Evolutionary conservation across 441 rosid genomes (phyloP).

Genomic region (Euphorbia corollata): DNA sequence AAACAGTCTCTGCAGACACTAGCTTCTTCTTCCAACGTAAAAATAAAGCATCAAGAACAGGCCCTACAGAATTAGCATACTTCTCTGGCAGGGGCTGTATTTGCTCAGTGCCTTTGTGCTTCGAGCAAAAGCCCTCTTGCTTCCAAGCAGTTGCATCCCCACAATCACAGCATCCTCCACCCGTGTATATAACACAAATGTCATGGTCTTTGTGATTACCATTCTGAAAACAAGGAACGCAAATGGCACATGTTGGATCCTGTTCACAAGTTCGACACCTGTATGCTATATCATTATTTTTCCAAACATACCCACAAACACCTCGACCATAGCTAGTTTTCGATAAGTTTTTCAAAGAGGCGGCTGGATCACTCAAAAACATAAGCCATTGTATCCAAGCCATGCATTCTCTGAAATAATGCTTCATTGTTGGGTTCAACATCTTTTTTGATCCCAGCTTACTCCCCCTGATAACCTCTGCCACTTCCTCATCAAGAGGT

Average conservation of each 20-base stretch:
- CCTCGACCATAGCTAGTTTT: slow-evolving; percentile 54
- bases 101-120: slow-evolving; percentile 89
- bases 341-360: slow-evolving; percentile 43
- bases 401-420: slow-evolving; percentile 50
- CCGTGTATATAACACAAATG: slow-evolving; percentile 69
- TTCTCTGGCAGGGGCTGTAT: slow-evolving; percentile 78
- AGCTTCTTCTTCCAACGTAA: slow-evolving; percentile 64
- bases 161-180: slow-evolving; percentile 97
- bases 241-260: slow-evolving; percentile 93
- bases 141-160: slow-evolving; percentile 98
- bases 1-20: slow-evolving; percentile 35
- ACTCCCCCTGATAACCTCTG: slow-evolving; percentile 29
- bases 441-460: slow-evolving; percentile 32
- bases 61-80: slow-evolving; percentile 58
- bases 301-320: slow-evolving; percentile 99
- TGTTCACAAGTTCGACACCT: slow-evolving; percentile 79
- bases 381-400: slow-evolving; percentile 85
- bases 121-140: slow-evolving; percentile 84
- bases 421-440: slow-evolving; percentile 30
- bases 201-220: slow-evolving; percentile 82
- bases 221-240: slow-evolving; percentile 83
- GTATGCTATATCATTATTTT: slow-evolving; percentile 77
- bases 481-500: slow-evolving; percentile 68
- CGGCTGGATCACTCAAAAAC: slow-evolving; percentile 62
- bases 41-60: slow-evolving; percentile 71